phyloP scores from a whole-genome alignment of 352 stramenopile species.

The Phytophthora rubi region DNA sequence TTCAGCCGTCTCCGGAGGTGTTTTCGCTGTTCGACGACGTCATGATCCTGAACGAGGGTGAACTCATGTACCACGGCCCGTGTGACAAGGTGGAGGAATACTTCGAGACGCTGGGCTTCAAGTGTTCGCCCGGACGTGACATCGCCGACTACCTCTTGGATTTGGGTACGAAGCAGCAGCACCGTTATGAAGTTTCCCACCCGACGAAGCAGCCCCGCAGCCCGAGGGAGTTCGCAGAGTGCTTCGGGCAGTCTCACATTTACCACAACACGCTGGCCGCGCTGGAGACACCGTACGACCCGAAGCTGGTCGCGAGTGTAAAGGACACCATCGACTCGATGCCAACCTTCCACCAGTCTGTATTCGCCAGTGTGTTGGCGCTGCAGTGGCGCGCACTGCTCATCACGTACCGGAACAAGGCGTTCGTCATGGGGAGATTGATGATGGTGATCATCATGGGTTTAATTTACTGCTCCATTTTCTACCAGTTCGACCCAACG shows the following conservation, averaged over 20 bases:
- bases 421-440: constrained; percentile 26
- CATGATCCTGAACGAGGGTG: constrained; percentile 40
- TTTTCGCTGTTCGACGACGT: constrained; percentile 80
- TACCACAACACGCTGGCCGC: constrained; percentile 35
- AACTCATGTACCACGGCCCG: constrained; percentile 78
- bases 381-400: constrained; percentile 43
- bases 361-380: constrained; percentile 70
- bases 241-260: constrained; percentile 44
- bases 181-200: constrained; percentile 23
- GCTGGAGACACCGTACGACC: constrained; percentile 31
- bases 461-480: constrained; percentile 36
- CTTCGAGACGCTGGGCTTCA: constrained; percentile 46
- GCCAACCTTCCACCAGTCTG: constrained; percentile 56
- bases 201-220: constrained; percentile 21
- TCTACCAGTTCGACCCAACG: constrained; percentile 22
- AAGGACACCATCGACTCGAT: constrained; percentile 22
- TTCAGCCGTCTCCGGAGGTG: constrained; percentile 90
- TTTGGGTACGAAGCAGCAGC: constrained; percentile 37
- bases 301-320: constrained; percentile 14
- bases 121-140: constrained; percentile 37
- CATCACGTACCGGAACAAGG: constrained; percentile 44
- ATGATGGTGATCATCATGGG: constrained; percentile 33
- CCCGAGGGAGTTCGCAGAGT: constrained; percentile 22
- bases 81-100: constrained; percentile 30
- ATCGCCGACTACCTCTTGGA: constrained; percentile 41